Evolutionary conservation across 345 rosid genomes (phyloP).

Genomic region (Eucalyptus regnans): DNA sequence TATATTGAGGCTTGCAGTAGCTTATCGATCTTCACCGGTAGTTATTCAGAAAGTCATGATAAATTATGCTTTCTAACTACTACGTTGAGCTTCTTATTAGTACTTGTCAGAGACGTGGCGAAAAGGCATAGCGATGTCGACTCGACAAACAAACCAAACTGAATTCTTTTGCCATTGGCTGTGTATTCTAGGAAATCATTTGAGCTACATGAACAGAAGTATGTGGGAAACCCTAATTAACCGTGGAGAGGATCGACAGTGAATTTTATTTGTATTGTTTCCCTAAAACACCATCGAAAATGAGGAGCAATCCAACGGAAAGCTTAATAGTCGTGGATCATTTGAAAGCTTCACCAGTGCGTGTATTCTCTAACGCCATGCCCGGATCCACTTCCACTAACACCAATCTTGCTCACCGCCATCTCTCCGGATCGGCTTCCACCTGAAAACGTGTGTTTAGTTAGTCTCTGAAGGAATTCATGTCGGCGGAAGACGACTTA

Average conservation of each 20-base stretch:
- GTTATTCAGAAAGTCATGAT: no score
- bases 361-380: accelerated
- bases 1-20: no score
- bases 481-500: no score
- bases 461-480: no score
- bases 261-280: neutral
- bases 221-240: neutral
- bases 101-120: neutral
- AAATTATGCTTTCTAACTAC: no score
- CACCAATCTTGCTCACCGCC: neutral
- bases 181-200: neutral
- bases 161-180: neutral
- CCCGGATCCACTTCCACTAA: neutral
- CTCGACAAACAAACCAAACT: neutral
- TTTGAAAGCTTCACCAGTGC: neutral
- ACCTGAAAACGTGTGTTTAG: neutral
- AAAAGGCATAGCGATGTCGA: neutral
- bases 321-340: no score
- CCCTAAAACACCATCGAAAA: neutral
- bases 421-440: neutral
- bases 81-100: neutral
- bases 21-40: no score
- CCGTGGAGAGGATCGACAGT: neutral
- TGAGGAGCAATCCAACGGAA: neutral
- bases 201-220: neutral